Base-by-base conservation (phyloP, 257 asterid species). In the Voacanga thouarsii region DNA sequence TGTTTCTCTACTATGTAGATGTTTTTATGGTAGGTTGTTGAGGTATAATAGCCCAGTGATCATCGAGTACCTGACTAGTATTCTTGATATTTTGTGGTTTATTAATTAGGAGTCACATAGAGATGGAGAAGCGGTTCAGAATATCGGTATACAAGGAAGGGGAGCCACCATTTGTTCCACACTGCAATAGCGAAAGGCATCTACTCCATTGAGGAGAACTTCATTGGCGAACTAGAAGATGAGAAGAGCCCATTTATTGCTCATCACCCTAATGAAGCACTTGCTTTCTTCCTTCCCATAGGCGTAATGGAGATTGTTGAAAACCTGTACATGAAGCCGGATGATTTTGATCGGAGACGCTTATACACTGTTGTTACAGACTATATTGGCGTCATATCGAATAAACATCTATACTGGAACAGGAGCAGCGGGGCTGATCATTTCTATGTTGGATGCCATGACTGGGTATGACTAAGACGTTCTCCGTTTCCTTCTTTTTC, bases 81-180 rank as follows among this genome's bases (percentile, higher is more conserved):
- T 6, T 44, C 28, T 18, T 26, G 3, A 65, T 51, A 5, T 7
- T 44, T 8, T 63, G 23, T 14, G 43, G 12, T 50, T 50, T 0
- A 12, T 1, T 33, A 33, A 21, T 24, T 33, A 90, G 96, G 88
- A 91, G 96, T 83, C 83, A 87, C 78, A 51, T 37, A 21, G 92
- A 91, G 77, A 91, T 91, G 96, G 92, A 89, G 86, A 87, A 86
- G 79, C 69, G 85, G 77, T 82, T 89, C 16, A 91, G 83, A 69
- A 51, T 91, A 33, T 91, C 91, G 92, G 84, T 87, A 53, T 91
- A 91, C 86, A 83, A 76, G 28, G 94, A 91, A 75, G 92, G 94
- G 6, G 92, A 88, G 72, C 76, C 83, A 4, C 96, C 96, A 21
- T 14, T 14, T 91, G 1, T 88, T 91, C 18, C 94, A 91, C 84